Evolutionary conservation across 108 stramenopile species (phyloP), one percentile per base, ranked within the genome.

Genomic region (Cyclotella kingstonii): DNA sequence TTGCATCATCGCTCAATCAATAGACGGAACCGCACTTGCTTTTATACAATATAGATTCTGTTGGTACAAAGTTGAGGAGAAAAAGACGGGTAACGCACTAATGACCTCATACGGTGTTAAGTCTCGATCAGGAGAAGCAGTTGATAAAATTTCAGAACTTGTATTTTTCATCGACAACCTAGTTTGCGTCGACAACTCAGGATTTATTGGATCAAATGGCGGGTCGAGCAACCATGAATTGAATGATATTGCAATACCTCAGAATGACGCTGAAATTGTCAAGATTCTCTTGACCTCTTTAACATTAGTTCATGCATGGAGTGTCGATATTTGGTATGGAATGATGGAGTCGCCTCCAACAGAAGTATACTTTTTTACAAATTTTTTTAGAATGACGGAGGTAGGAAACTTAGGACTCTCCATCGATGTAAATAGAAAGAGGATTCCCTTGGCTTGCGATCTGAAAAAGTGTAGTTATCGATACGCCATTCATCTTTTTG

Each of bases 381-480:
- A 58, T 9, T 83, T 69, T 46, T 89, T 89, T 65, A 76, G 88
- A 47, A 84, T 86, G 84, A 64, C 41, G 28, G 36, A 50, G 14
- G 49, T 58, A 38, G 22, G 23, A 22, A 55, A 36, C 9, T 26
- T 23, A 41, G 45, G 36, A 25, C 27, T 31, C 15, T 40, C 21
- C 25, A 9, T 10, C 5, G 39, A 48, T 53, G 49, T 5, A 35
- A 21, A 42, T 40, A 23, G 29, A 31, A 2, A 49, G 43, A 26
- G 30, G 31, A 59, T 52, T 66, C 65, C 78, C 18, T 79, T 89
- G 60, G 73, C 82, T 52, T 84, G 81, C 33, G 88, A 89, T 68
- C 45, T 89, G 55, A 82, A 86, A 29, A 85, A 86, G 66, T 86
- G 84, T 56, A 82, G 74, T 60, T 84, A 69, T 28, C 65, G 73